Evolutionary conservation across 257 asterid genomes (phyloP), one percentile per base, ranked within the genome.

Genomic region (Solanum paucissectum): DNA sequence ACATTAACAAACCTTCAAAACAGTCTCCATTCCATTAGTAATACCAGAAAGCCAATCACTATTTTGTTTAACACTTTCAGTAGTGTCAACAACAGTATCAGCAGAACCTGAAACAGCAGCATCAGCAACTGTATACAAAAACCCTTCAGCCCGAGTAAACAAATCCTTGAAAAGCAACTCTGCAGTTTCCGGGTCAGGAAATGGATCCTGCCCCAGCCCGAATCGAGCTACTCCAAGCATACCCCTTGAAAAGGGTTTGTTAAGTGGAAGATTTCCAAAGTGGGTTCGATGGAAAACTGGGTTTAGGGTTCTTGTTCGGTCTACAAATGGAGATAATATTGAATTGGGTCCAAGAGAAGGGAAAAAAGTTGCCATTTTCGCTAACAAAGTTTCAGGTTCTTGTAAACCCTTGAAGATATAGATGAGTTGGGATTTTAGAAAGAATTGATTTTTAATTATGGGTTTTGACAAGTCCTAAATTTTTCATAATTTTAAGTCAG

Each of bases 21-120:
- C 99, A 90, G 93, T 16, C 88, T 97, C 99, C 99, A 97, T 96
- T 58, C 94, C 94, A 90, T 91, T 94, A 29, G 98, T 95, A 81
- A 97, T 94, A 93, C 99, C 99, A 88, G 98, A 94, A 88, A 97
- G 96, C 99, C 99, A 97, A 90, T 97, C 99, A 90, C 93, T 87
- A 29, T 90, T 91, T 90, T 96, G 95, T 90, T 96, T 94, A 18
- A 92, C 88, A 60, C 87, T 71, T 86, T 88, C 95, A 69, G 72
- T 38, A 25, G 93, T 88, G 58, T 91, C 94, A 34, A 79, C n/a
- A 90, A 93, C 93, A 2, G 93, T 64, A 87, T 93, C 96, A 12
- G 93, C 58, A 83, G 98, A 92, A 90, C 66, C 87, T 42, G 91
- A 89, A 79, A 96, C 98, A 5, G 98, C 96, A 81, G 98, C 98